Percentiles rank a stretch among this genome's conserved stretches.
Conservation (phyloP, 305 asterid species). For the Solanum hybrid region DNA sequence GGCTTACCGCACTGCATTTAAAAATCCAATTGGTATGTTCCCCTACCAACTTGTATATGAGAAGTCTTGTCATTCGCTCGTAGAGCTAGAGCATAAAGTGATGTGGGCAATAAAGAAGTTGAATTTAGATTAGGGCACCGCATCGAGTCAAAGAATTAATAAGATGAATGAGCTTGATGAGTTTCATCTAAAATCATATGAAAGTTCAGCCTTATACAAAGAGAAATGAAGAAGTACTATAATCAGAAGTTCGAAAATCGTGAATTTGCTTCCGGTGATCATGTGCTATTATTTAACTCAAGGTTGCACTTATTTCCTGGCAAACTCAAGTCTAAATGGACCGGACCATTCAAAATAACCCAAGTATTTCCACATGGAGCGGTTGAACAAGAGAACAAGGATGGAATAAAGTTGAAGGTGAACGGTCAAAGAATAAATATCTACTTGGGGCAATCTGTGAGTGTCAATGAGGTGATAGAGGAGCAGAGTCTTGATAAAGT, state of each 20-base stretch:
- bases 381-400: background rate
- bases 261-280: background rate
- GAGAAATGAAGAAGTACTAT: background rate
- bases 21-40: too few relatives aligned
- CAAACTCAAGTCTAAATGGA: background rate
- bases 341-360: background rate
- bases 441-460: background rate
- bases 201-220: background rate
- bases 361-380: background rate
- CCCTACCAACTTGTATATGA: too few relatives aligned
- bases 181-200: background rate
- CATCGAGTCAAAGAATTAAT: too few relatives aligned
- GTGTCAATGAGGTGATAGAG: background rate
- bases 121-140: too few relatives aligned
- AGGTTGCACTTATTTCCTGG: background rate
- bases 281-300: background rate
- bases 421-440: background rate
- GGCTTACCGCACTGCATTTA: too few relatives aligned
- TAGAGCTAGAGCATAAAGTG: too few relatives aligned
- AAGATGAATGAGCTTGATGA: too few relatives aligned
- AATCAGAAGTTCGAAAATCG: too few relatives aligned
- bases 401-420: background rate
- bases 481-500: background rate
- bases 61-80: too few relatives aligned
- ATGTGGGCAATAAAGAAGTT: too few relatives aligned